Conservation (phyloP, 768 basidiomycete genomes). For the Hirschioporus abietinus region DNA sequence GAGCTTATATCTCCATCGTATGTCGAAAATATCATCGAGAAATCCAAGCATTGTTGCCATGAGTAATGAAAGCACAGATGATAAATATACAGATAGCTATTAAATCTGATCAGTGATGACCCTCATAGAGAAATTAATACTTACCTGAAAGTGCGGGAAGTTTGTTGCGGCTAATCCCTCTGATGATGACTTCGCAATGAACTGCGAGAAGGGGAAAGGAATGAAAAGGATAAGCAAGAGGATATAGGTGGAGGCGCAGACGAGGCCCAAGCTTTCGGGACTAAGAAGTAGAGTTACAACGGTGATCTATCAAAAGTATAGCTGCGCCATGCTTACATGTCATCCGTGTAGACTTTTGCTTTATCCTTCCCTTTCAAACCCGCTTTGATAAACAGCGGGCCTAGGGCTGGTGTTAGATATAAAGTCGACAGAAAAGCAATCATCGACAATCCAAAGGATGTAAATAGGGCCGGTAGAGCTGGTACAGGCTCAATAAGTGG, state of each 20-base stretch:
- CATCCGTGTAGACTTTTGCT: conserved; percentile 71
- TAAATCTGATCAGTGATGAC: neutral
- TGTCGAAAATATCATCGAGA: conserved; percentile 96
- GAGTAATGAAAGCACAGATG: conserved; percentile 85
- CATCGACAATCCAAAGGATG: conserved; percentile 77
- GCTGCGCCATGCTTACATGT: conserved; percentile 45
- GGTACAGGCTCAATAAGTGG: conserved; percentile 68
- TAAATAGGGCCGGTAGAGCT: conserved; percentile 66
- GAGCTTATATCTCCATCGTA: conserved; percentile 96
- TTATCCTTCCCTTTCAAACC: conserved; percentile 84
- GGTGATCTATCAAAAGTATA: conserved; percentile 1
- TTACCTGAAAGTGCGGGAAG: conserved; percentile 75
- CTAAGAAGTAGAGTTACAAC: conserved; percentile 33
- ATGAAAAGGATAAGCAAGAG: conserved; percentile 86
- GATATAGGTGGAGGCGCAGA: conserved; percentile 87
- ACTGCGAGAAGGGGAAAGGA: conserved; percentile 87
- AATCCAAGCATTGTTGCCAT: conserved; percentile 94
- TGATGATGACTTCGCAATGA: conserved; percentile 38
- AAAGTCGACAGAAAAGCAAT: conserved; percentile 75
- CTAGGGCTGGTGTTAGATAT: conserved; percentile 78
- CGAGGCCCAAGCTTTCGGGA: conserved; percentile 90
- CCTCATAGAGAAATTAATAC: conserved; percentile 15
- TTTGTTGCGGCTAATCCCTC: conserved; percentile 64
- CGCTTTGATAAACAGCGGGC: conserved; percentile 72
- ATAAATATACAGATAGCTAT: conserved; percentile 88